Evolutionary conservation across 2,329 filamentous ascomycete species (phyloP), one percentile per base, ranked within the genome.

Genomic region (Malbranchea cinnamomea): DNA sequence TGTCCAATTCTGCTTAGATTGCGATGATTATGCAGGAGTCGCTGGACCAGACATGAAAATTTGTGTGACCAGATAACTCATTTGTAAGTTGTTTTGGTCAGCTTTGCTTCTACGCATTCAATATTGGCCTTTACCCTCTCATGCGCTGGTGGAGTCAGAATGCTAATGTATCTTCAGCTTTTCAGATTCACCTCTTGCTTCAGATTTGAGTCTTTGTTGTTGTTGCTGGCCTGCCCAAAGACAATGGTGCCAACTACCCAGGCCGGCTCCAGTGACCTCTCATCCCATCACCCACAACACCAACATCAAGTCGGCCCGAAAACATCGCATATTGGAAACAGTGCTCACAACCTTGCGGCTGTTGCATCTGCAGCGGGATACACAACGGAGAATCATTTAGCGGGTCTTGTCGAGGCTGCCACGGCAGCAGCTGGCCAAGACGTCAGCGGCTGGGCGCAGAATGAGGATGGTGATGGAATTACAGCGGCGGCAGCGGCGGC

Each of bases 321-420:
- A 18, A 9, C 28, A 6, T 13, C 36, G 4, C 30, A 32, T 23
- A 13, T 31, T 8, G 25, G 22, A 11, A 37, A 18, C 26, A 26
- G 22, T 16, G 20, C 22, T 17, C 33, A 28, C 19, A 19, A 25
- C 18, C 20, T 35, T 23, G 32, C 28, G 4, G 29, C 32, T 5
- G 10, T 28, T 17, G 28, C 33, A 17, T 5, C 33, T 5, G 20
- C 30, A 4, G 14, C 30, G 11, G 30, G 20, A 10, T 37, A 38
- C 26, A 33, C 36, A 19, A 26, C 30, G 5, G 36, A 38, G 12
- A 57, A 55, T 28, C 59, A 62, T 31, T 46, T 62, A 9, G 59
- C 59, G 4, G 59, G 57, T 3, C 38, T 62, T 19, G 56, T 62
- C 5, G 54, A 62, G 39, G 59, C 57, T 17, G 59, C 59, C 2